A percentile compares a stretch with the other conserved stretches of the same genome.
These are phyloP conservation scores for Maudiozyma saulgeensis DNA, from an alignment of 805 yeast genomes.

Conservation along the genomic window DNA sequence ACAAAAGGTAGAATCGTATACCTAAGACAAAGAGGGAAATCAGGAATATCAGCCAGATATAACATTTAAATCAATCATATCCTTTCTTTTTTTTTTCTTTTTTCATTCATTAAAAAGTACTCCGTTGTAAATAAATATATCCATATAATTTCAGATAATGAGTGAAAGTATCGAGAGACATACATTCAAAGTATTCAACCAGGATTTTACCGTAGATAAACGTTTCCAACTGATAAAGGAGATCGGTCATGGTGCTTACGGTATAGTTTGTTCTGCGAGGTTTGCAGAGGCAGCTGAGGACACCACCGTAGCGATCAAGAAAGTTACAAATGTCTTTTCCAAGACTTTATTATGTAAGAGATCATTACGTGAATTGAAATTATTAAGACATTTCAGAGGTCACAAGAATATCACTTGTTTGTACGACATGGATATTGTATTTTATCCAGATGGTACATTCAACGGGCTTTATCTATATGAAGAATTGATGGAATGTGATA, in stretches of 20 bases:
- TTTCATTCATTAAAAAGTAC: too few relatives aligned
- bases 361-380: conserved; percentile 82
- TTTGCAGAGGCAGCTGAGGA: conserved; percentile 64
- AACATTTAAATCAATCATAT: too few relatives aligned
- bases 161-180: conserved; percentile 32
- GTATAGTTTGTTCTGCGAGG: conserved; percentile 89
- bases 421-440: conserved; percentile 85
- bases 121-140: too few relatives aligned
- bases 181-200: conserved; percentile 65
- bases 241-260: conserved; percentile 96
- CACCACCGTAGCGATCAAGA: conserved; percentile 79
- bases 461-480: conserved; percentile 91
- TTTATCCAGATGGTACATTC: conserved; percentile 55
- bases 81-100: too few relatives aligned
- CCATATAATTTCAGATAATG: conserved; percentile 9
- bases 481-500: conserved; percentile 96
- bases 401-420: conserved; percentile 94
- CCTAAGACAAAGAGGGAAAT: too few relatives aligned
- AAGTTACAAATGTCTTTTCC: conserved; percentile 87
- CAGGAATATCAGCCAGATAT: too few relatives aligned
- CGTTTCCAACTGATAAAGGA: conserved; percentile 85
- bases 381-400: conserved; percentile 86
- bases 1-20: too few relatives aligned
- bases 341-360: conserved; percentile 87
- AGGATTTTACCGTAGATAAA: conserved; percentile 85